Base-by-base conservation (phyloP, 2,329 filamentous ascomycete species). In the Venturia asperata region DNA sequence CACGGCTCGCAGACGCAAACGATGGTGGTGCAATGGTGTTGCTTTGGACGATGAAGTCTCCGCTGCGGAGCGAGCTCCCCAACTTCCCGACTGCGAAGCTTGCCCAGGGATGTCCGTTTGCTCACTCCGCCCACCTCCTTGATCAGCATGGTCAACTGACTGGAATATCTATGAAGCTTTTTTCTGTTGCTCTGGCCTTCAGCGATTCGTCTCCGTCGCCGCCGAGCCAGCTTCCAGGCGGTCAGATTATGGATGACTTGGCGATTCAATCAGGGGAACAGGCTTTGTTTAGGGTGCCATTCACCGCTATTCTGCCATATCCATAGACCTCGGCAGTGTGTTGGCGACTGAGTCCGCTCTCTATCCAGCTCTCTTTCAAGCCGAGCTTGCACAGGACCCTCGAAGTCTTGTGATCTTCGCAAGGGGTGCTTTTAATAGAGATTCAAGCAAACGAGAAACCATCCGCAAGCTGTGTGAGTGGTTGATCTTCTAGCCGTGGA, bases 371-470 rank as follows among this genome's bases (percentile, higher is more conserved):
- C 6, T 21, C 49, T 34, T 37, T 34, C 49, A 24, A 56, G 1
- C 30, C 30, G 52, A 58, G 52, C 30, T n/a, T 37, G 5, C 52
- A 34, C 30, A 58, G 52, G 52, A 58, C 52, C n/a, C 52, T 27
- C 17, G 52, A 56, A 58, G 52, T 27, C 52, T 58, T 58, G 52
- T 37, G 52, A 58, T n/a, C 27, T 56, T 34, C 49, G 49, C 49
- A 56, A 11, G 49, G 52, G 27, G n/a, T 15, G 27, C 6, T 7
- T 24, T 37, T 19, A 6, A 13, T 27, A 21, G 5, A 56, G 27
- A 56, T 56, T 37, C 27, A 15, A n/a, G 34, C 17, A 11, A n/a
- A 56, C 39, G 39, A 47, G 17, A 47, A 34, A 37, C 2, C 5
- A 30, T 37, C 30, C 30, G 27, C 27, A 37, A 13, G 52, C 13